Evolutionary conservation across 371 early-diverging fungal species (phyloP).

Genomic region (Chytridium lagenaria): DNA sequence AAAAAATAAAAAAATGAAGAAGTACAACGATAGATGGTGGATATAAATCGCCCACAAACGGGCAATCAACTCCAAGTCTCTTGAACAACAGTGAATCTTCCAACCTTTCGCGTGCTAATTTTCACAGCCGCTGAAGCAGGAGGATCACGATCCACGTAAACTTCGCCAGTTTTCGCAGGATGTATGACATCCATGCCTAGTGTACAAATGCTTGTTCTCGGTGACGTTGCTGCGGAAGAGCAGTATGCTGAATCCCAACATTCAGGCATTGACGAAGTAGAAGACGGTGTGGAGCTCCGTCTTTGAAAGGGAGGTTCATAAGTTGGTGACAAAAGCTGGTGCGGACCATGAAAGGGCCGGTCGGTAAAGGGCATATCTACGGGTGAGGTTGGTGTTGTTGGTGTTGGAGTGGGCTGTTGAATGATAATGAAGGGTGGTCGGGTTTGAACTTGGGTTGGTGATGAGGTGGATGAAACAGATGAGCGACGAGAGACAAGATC

Average conservation of each 20-base stretch:
- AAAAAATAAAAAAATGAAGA: too few species aligned
- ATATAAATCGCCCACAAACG: too few species aligned
- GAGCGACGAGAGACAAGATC: background rate
- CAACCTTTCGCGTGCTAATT: background rate
- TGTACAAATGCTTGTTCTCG: too few species aligned
- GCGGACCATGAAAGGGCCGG: too few species aligned
- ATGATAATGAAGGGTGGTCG: background rate
- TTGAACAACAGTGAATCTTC: background rate
- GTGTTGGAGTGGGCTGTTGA: background rate
- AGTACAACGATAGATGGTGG: too few species aligned
- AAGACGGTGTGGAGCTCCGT: background rate
- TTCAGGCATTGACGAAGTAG: background rate
- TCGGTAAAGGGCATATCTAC: too few species aligned
- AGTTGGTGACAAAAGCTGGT: too few species aligned
- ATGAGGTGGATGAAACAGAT: background rate
- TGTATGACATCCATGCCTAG: too few species aligned
- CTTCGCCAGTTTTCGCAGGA: too few species aligned
- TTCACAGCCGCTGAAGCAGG: background rate
- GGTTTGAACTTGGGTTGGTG: background rate
- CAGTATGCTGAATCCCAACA: background rate
- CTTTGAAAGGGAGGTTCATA: too few species aligned
- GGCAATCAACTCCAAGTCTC: too few species aligned
- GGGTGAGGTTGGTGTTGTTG: background rate
- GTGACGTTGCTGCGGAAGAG: background rate
- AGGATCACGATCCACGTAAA: too few species aligned